phyloP scores from a whole-genome alignment of 2,329 filamentous ascomycete genomes.

The Colletotrichum siamense region DNA sequence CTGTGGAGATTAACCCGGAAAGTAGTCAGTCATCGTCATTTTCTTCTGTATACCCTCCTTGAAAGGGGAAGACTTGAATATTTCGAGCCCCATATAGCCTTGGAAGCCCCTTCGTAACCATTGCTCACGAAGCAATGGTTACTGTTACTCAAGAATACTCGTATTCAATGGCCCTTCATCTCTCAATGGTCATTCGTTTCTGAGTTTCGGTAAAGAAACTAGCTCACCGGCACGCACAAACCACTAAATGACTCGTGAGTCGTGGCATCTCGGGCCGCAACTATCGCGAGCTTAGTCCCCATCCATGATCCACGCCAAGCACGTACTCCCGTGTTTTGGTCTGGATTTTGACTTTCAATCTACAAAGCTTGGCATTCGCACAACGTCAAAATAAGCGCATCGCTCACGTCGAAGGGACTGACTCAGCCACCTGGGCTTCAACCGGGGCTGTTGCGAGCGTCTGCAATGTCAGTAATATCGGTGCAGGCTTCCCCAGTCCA shows the following conservation, averaged over 20 bases:
- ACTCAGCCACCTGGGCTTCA: not conserved
- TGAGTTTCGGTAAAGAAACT: not conserved
- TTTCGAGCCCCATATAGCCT: not conserved
- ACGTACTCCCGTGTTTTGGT: not conserved
- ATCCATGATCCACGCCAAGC: conserved; percentile 6
- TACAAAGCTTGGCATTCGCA: conserved; percentile 1
- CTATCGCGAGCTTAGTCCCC: not conserved
- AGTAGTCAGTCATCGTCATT: not conserved
- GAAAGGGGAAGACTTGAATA: not conserved
- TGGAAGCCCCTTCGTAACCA: not conserved
- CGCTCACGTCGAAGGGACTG: not conserved
- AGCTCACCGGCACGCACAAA: not conserved
- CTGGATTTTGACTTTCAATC: not conserved
- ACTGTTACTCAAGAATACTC: not conserved
- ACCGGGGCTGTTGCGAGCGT: not conserved
- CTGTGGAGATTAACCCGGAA: not conserved
- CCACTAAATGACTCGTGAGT: not conserved
- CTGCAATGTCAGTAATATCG: not conserved
- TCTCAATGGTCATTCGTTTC: not conserved
- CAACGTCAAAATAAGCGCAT: not conserved
- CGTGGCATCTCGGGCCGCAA: not conserved
- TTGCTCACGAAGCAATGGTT: not conserved
- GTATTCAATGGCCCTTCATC: not conserved
- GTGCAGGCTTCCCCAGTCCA: not conserved
- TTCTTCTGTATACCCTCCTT: not conserved